Evolutionary conservation across 2,329 filamentous ascomycete genomes (phyloP).

Genomic region (Paecilomyces formosus): DNA sequence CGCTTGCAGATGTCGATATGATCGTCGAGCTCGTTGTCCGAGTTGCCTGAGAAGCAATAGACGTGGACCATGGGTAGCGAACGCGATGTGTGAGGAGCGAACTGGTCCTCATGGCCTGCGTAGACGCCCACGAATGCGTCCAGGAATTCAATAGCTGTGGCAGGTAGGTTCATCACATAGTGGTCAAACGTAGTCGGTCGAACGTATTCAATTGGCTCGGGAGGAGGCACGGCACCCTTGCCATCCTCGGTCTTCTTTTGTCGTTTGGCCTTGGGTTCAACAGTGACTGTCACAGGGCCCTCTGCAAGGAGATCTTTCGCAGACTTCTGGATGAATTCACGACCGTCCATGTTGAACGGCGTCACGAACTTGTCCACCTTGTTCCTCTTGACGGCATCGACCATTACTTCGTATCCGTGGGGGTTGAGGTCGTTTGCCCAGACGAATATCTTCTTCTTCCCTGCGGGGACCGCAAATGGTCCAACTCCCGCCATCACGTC

Average conservation of each 20-base stretch:
- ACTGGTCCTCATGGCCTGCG: slow-evolving; percentile 58
- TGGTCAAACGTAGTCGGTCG: slow-evolving; percentile 72
- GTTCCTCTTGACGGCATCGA: slow-evolving; percentile 65
- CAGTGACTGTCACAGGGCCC: slow-evolving; percentile 45
- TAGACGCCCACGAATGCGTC: slow-evolving; percentile 73
- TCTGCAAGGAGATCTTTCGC: slow-evolving; percentile 47
- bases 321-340: slow-evolving; percentile 67
- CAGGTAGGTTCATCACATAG: slow-evolving; percentile 97
- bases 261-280: slow-evolving; percentile 39
- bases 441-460: slow-evolving; percentile 82
- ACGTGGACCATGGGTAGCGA: slow-evolving; percentile 77
- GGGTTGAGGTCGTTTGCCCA: slow-evolving; percentile 98
- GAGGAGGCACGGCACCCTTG: slow-evolving; percentile 22
- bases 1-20: slow-evolving; percentile 53
- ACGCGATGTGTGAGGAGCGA: slow-evolving; percentile 51
- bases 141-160: slow-evolving; percentile 79
- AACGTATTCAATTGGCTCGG: slow-evolving; percentile 18
- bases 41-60: slow-evolving; percentile 89
- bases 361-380: slow-evolving; percentile 71
- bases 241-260: slow-evolving; percentile 13
- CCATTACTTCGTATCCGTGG: slow-evolving; percentile 68
- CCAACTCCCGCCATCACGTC: slow-evolving; percentile 98
- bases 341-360: slow-evolving; percentile 75
- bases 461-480: slow-evolving; percentile 87
- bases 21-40: slow-evolving; percentile 60